Base-by-base conservation (phyloP, 169 alveolate species). In the Plasmodium cynomolgi region DNA sequence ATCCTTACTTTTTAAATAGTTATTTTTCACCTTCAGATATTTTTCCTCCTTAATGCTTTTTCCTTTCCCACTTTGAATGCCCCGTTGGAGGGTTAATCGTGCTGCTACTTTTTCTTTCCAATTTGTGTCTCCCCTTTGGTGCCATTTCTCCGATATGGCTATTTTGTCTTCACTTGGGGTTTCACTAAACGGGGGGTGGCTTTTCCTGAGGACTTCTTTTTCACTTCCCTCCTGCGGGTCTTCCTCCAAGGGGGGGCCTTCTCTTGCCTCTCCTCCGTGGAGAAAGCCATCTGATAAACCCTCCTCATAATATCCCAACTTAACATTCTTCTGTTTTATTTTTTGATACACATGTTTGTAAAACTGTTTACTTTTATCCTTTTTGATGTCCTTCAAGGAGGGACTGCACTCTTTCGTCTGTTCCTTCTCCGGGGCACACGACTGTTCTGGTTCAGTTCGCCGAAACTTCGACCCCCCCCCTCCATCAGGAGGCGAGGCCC, bases 1-100 rank as follows among this genome's bases (percentile, higher is more conserved):
- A 62, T 88, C 94, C 77, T 80, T 88, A 58, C 88, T 79, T 88
- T 41, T 29, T 68, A 88, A 80, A 74, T 80, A 88, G 33, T 68
- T 84, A 34, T 73, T 73, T 75, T 85, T 85, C 68, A 74, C 77
- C 44, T 74, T 85, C 34, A 85, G 62, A 85, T 85, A 68, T 85
- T 75, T 54, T n/a, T 85, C 54, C 47, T 73, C 47, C 33, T 29
- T 84, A 17, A n/a, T 71, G 54, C 29, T 72, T 84, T 71, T 41
- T 15, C 79, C 34, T 23, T 84, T 41, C 20, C 50, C 75, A 34
- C 79, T 72, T 72, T 11, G 39, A 41, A 84, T 26, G 26, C 23
- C 77, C 77, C 77, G 17, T 26, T 68, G 31, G 37, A 20, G 37
- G 31, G 37, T 68, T 68, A 68, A 68, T 7, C 41, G 77, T 9